Evolutionary conservation across 441 rosid species (phyloP).

Genomic region (Erysimum cheiri): DNA sequence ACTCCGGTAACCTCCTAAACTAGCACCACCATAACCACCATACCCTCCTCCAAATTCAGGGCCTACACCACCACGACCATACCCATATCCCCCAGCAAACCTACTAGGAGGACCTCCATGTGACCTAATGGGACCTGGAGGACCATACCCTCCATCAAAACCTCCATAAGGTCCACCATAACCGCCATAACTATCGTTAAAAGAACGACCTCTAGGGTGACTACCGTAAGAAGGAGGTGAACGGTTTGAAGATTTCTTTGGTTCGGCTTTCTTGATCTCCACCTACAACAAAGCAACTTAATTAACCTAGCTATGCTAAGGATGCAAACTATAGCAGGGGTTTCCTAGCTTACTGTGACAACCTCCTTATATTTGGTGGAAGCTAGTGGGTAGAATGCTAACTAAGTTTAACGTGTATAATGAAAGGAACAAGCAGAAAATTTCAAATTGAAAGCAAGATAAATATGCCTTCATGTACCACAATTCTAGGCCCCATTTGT

Average conservation of each 20-base stretch:
- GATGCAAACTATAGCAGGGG: slow-evolving; percentile 51
- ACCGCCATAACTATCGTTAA: slow-evolving; percentile 72
- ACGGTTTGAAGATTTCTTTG: slow-evolving; percentile 95
- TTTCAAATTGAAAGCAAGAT: not conserved
- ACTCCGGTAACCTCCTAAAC: slow-evolving; percentile 81
- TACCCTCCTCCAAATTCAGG: slow-evolving; percentile 72
- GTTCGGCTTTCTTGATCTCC: slow-evolving; percentile 99
- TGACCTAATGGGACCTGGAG: slow-evolving; percentile 76
- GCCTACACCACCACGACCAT: slow-evolving; percentile 69
- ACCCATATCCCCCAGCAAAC: slow-evolving; percentile 69
- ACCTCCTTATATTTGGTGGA: slow-evolving; percentile 26
- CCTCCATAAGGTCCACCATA: slow-evolving; percentile 72
- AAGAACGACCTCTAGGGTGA: slow-evolving; percentile 87
- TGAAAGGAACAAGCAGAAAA: slow-evolving; percentile 3
- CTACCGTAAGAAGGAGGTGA: slow-evolving; percentile 86
- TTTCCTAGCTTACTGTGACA: slow-evolving; percentile 37
- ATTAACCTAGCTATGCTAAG: slow-evolving; percentile 79
- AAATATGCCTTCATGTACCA: slow-evolving; percentile 11
- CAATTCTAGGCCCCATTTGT: slow-evolving; percentile 22
- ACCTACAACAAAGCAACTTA: slow-evolving; percentile 99
- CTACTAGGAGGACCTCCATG: slow-evolving; percentile 78
- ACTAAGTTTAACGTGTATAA: slow-evolving; percentile 13
- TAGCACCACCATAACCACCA: slow-evolving; percentile 65
- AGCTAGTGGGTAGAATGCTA: slow-evolving; percentile 30
- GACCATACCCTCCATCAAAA: slow-evolving; percentile 81